Conservation (phyloP, 768 basidiomycete genomes). For the Suillus variegatus region DNA sequence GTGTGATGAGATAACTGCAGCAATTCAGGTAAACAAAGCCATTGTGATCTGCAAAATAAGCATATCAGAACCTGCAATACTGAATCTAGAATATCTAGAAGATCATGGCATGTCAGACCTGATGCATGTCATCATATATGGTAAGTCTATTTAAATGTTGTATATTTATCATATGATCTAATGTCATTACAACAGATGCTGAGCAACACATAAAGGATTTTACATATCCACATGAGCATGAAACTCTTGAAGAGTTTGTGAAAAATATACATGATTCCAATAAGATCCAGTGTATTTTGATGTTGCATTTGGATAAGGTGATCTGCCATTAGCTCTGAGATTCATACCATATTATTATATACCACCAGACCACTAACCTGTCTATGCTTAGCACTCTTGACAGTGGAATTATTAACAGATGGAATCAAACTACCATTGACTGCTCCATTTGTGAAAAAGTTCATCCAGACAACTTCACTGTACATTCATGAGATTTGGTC, state of each 20-base stretch:
- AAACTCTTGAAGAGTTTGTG: background rate
- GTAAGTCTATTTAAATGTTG: too few species aligned
- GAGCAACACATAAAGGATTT: background rate
- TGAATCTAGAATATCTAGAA: too few species aligned
- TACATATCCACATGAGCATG: background rate
- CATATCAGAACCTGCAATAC: too few species aligned
- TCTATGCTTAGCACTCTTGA: background rate
- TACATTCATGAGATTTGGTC: background rate
- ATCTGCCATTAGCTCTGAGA: background rate
- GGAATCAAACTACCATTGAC: background rate
- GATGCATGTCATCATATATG: too few species aligned
- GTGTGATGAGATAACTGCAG: too few species aligned
- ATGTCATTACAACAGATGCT: background rate
- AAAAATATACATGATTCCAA: background rate
- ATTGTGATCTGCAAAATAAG: too few species aligned
- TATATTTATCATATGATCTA: too few species aligned
- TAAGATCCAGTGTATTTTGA: background rate
- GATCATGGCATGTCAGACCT: too few species aligned
- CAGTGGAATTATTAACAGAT: background rate
- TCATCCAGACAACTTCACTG: background rate
- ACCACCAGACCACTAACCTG: background rate
- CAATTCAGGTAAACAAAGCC: too few species aligned
- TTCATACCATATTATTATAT: background rate
- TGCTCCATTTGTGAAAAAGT: background rate
- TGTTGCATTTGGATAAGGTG: background rate